Conservation (phyloP, 257 asterid genomes). For the Thymus mandschuricus region DNA sequence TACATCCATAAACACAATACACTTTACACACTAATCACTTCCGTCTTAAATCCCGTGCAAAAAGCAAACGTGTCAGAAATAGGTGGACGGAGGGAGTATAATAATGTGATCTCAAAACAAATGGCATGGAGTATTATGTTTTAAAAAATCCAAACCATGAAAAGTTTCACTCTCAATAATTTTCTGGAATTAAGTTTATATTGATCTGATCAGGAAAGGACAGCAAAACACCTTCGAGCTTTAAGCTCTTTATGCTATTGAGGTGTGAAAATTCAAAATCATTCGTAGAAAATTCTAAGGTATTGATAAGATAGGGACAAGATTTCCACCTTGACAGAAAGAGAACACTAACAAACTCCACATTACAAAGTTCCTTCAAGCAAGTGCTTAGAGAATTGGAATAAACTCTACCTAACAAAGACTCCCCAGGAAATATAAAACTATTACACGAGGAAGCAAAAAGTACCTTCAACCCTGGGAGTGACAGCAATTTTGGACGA, state of each 20-base stretch:
- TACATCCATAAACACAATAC: too few species aligned
- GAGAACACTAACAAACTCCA: constrained; percentile 5
- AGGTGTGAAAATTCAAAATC: background rate
- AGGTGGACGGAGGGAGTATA: too few species aligned
- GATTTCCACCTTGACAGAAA: constrained; percentile 1
- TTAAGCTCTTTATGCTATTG: too few species aligned
- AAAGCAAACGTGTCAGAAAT: too few species aligned
- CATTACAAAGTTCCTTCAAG: background rate
- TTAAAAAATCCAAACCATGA: background rate
- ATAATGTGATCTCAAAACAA: background rate
- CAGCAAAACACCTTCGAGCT: background rate
- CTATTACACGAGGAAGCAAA: constrained; percentile 8
- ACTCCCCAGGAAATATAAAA: background rate
- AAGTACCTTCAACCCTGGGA: constrained; percentile 89
- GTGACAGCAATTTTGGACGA: constrained; percentile 64
- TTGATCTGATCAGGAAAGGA: background rate
- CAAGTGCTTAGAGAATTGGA: background rate
- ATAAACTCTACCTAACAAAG: constrained; percentile 2
- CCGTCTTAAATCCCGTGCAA: too few species aligned
- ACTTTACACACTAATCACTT: too few species aligned
- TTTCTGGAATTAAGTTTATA: background rate
- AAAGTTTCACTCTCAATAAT: background rate
- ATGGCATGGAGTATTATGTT: background rate
- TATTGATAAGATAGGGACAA: background rate
- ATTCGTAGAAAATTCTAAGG: background rate